These are phyloP conservation scores for Camelina sativa DNA, from an alignment of 345 rosid genomes.

Conservation along the genomic window DNA sequence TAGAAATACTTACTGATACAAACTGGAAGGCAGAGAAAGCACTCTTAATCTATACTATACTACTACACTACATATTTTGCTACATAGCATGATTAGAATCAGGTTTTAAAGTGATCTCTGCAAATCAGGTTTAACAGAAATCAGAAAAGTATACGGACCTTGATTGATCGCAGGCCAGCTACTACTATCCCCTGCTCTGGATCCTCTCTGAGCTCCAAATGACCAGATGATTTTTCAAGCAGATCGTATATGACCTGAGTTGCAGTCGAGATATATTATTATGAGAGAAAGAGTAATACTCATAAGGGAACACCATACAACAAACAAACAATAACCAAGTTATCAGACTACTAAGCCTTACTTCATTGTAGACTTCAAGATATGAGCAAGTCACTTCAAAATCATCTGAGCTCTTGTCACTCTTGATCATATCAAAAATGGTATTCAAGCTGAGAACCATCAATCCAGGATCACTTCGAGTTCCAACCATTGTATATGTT, in stretches of 20 bases:
- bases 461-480: constrained; percentile 85
- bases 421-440: constrained; percentile 73
- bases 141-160: constrained; percentile 56
- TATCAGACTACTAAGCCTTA: constrained; percentile 41
- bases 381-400: constrained; percentile 93
- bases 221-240: constrained; percentile 89
- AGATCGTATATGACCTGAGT: constrained; percentile 91
- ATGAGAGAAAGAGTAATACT: neutral
- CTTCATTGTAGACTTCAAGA: constrained; percentile 97
- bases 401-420: constrained; percentile 67
- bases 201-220: constrained; percentile 97
- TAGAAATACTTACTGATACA: neutral
- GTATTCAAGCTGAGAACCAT: constrained; percentile 95
- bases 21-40: neutral
- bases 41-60: neutral
- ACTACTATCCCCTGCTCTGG: constrained; percentile 90
- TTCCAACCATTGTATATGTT: constrained; percentile 97
- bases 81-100: too few species aligned
- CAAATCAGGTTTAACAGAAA: neutral
- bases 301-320: neutral
- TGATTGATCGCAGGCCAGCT: constrained; percentile 82
- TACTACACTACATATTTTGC: neutral
- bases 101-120: neutral
- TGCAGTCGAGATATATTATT: neutral
- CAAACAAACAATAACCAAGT: neutral